phyloP scores from a whole-genome alignment of 2,329 filamentous ascomycete genomes.

The Xylaria digitata region DNA sequence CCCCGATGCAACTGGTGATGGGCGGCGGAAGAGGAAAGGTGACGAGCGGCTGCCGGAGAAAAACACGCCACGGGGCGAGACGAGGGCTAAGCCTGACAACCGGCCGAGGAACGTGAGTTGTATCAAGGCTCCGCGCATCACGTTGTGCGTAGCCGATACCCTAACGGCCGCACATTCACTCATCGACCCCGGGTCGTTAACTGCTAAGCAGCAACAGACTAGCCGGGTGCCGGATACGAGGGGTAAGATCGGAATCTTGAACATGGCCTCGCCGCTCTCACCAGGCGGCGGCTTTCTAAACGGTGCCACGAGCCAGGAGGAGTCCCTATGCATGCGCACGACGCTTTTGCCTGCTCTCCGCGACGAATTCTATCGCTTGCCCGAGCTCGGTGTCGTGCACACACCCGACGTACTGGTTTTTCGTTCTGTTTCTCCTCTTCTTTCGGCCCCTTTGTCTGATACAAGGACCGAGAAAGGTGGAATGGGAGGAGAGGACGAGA shows the following conservation, averaged over 20 bases:
- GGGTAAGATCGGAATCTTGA: constrained; percentile 64
- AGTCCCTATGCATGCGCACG: constrained; percentile 69
- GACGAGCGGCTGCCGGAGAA: constrained; percentile 11
- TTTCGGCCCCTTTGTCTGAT: too few species aligned
- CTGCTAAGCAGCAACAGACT: background rate
- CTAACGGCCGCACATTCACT: constrained; percentile 62
- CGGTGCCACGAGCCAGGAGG: constrained; percentile 70
- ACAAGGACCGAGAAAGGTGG: background rate
- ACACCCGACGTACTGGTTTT: constrained; percentile 71
- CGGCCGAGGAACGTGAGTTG: background rate
- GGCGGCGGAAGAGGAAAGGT: background rate
- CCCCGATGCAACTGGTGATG: background rate
- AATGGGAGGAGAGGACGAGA: constrained; percentile 43
- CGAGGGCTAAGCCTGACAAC: background rate
- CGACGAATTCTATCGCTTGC: constrained; percentile 69
- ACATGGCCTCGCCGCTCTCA: constrained; percentile 71
- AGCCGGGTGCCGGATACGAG: background rate
- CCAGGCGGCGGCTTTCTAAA: constrained; percentile 71
- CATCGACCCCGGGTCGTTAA: constrained; percentile 16
- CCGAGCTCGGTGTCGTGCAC: constrained; percentile 66
- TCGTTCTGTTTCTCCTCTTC: constrained; percentile 46
- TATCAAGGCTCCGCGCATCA: constrained; percentile 52
- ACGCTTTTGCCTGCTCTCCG: constrained; percentile 69
- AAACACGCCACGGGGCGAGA: background rate
- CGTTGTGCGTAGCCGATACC: constrained; percentile 63